Evolutionary conservation across 352 stramenopile species (phyloP).

Genomic region (Phytophthora sp.): DNA sequence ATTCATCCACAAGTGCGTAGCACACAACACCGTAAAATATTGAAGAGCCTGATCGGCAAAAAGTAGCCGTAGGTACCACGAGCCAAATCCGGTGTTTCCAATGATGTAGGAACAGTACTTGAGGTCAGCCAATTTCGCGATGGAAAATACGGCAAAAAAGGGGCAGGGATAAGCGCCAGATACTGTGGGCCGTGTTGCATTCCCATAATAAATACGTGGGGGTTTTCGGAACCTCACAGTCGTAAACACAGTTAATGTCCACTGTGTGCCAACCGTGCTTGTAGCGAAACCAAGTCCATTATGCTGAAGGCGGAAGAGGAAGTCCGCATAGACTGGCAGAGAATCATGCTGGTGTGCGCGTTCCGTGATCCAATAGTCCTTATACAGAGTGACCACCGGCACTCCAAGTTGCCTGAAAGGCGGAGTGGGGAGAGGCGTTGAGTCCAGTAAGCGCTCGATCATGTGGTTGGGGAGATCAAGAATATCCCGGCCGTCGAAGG

Average conservation of each 20-base stretch:
- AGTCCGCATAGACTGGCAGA: background rate
- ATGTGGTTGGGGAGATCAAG: too few species aligned
- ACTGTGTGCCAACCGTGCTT: constrained; percentile 7
- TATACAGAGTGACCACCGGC: background rate
- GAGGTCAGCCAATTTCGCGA: too few species aligned
- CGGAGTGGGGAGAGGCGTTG: background rate
- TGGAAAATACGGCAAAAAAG: constrained; percentile 1
- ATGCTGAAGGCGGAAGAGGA: constrained; percentile 9
- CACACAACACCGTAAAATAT: constrained; percentile 1
- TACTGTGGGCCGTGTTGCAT: background rate
- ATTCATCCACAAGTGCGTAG: constrained; percentile 13
- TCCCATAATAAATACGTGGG: constrained; percentile 5
- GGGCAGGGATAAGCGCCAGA: background rate
- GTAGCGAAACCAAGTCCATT: constrained; percentile 9
- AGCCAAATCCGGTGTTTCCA: background rate
- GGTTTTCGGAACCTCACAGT: background rate
- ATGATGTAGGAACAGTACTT: too few species aligned
- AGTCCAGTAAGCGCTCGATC: too few species aligned
- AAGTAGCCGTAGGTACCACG: background rate
- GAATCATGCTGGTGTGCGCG: background rate
- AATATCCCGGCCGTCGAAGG: too few species aligned
- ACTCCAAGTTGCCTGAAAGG: background rate
- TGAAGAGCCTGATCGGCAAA: constrained; percentile 5
- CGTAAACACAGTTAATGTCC: constrained; percentile 3
- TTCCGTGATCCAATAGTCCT: background rate